These are phyloP conservation scores for Orychophragmus violaceus DNA, from an alignment of 345 rosid species.

Conservation along the genomic window DNA sequence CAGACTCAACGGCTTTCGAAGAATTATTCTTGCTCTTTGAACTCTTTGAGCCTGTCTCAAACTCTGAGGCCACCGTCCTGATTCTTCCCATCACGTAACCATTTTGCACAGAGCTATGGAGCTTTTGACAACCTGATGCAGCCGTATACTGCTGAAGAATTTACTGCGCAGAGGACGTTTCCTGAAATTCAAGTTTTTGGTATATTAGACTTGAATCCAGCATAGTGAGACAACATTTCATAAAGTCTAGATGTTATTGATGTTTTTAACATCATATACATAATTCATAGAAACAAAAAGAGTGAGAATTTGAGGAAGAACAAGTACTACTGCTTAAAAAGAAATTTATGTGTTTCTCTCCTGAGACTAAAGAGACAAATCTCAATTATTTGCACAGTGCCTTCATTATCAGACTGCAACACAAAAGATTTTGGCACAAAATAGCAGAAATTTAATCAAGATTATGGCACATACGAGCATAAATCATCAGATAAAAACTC, in stretches of 20 bases:
- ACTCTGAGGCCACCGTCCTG: conserved; percentile 72
- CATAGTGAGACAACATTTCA: not conserved
- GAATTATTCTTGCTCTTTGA: conserved; percentile 46
- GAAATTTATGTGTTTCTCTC: too few species aligned
- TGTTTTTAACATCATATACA: too few species aligned
- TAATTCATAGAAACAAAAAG: too few species aligned
- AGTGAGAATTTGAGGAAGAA: not conserved
- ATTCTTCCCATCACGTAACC: conserved; percentile 86
- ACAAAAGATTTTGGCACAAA: too few species aligned
- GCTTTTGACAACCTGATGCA: conserved; percentile 76
- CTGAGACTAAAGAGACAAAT: not conserved
- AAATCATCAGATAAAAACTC: not conserved
- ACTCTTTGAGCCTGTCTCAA: conserved; percentile 60
- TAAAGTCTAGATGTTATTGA: too few species aligned
- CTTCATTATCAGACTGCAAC: too few species aligned
- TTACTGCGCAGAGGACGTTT: conserved; percentile 77
- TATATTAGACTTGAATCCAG: not conserved
- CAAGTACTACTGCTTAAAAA: not conserved
- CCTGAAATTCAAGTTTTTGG: conserved; percentile 38
- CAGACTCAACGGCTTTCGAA: conserved; percentile 63
- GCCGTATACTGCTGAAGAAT: conserved; percentile 83
- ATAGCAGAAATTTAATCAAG: too few species aligned
- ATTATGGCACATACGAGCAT: not conserved
- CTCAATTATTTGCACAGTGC: too few species aligned
- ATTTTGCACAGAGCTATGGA: conserved; percentile 61